Base-by-base conservation (phyloP, 2,329 filamentous ascomycete genomes). In the Cladobotryum mycophilum region DNA sequence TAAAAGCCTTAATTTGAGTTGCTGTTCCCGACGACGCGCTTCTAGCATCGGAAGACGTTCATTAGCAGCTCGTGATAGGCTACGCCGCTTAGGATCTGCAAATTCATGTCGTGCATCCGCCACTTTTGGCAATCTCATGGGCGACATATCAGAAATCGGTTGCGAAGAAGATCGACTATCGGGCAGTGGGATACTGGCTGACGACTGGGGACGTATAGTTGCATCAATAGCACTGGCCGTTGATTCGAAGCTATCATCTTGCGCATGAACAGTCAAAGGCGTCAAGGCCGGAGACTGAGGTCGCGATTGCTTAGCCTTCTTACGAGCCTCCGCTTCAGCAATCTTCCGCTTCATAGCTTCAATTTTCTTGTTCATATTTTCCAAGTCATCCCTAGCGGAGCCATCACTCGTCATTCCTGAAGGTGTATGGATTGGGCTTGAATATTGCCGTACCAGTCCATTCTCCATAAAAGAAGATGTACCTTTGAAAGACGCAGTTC, bases 291-390 rank as follows among this genome's bases (percentile, higher is more conserved):
- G 62, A 2, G 70, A 70, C 4, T 55, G 56, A 36, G 59, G 63
- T 40, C 55, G 61, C 13, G 64, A 67, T 25, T 53, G 57, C 53
- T 70, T 74, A 43, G 68, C 66, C 58, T 71, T 76, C 60, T 76
- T 75, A 58, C 74, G 77, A 9, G 79, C 79, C 61, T 83, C 79
- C 14, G 76, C 76, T 57, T 81, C 75, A 2, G 79, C 79, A 58
- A 83, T 82, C 56, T 70, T 76, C 34, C 71, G 70, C 60, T 80
- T 82, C 69, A 84, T 77, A 47, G 77, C 73, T 58, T 83, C 77
- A 33, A 86, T 85, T 55, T 78, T 74, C 50, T 74, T 76, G 55
- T 79, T 75, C 67, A 80, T 81, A 37, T 66, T 69, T 41, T 72
- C 67, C 18, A 81, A 61, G 52, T 78, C 70, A 44, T 70, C 65